phyloP scores from a whole-genome alignment of 192 early-diverging fungal species.

The Backusella tarrabulga region DNA sequence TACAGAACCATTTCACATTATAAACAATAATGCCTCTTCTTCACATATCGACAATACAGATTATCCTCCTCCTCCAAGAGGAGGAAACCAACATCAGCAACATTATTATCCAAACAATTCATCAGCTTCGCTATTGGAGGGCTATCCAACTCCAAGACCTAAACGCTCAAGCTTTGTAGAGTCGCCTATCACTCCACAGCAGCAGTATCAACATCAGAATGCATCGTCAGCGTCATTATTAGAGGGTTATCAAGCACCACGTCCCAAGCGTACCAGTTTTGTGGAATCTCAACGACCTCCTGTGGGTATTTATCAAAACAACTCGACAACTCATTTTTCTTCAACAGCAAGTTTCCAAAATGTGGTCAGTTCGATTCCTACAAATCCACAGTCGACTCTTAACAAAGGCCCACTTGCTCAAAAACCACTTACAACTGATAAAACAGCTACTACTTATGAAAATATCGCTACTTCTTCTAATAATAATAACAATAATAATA shows the following conservation, averaged over 20 bases:
- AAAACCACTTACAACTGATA: not conserved
- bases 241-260: not conserved
- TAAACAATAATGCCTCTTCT: not conserved
- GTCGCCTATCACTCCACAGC: not conserved
- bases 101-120: not conserved
- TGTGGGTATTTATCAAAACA: not conserved
- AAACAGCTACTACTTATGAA: not conserved
- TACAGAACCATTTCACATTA: not conserved
- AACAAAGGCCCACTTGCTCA: not conserved
- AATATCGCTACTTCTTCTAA: too few relatives aligned
- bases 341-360: not conserved
- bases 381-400: not conserved
- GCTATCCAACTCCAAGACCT: not conserved
- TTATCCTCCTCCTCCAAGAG: not conserved
- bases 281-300: not conserved
- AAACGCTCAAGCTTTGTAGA: not conserved
- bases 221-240: not conserved
- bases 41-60: not conserved
- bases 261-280: not conserved
- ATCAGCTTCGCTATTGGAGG: not conserved
- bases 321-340: not conserved
- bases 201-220: not conserved
- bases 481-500: not conserved
- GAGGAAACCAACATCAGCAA: not conserved
- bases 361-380: not conserved